Base-by-base conservation (phyloP, 2,329 filamentous ascomycete genomes). In the Fusarium lateritium region DNA sequence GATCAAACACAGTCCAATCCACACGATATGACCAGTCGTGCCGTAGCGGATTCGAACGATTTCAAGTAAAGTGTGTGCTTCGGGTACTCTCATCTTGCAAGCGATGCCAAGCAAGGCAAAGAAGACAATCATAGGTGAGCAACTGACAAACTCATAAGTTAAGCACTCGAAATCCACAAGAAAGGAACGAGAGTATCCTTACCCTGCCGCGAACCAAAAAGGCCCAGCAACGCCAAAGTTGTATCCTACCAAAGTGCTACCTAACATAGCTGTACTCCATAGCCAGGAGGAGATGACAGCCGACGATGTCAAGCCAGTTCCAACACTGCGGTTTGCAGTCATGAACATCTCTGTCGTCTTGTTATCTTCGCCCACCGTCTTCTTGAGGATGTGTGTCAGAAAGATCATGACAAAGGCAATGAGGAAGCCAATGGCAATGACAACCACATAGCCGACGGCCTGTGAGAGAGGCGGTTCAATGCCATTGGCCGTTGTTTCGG, bases 201-300 rank as follows among this genome's bases (percentile, higher is more conserved):
- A 77, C 76, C 85, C 86, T 45, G 85, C 85, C 4, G 85, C 85
- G 61, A 85, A 88, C 86, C 85, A 88, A 56, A 88, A 87, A 0
- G 85, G 85, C 0, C 85, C 85, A 2, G 85, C 83, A 3, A 88
- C 78, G 1, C 86, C 86, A 69, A 85, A 86, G 50, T 81, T 81
- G 65, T 88, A 87, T 1, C 85, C 85, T 1, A 87, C 83, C 4
- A 86, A 77, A 0, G 80, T 80, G 11, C 83, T 83, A 1, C 84
- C 84, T 1, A 87, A 76, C 66, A 87, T 80, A 0, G 85, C 83
- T 0, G 84, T 87, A 22, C 82, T 84, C 83, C 84, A 86, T 3
- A 86, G 79, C 85, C 85, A 87, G 0, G 83, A 85, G 33, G 84
- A 86, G 19, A 86, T 82, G 1, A 87, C 84, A 8, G 85, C 85